Conservation (phyloP, 228 moss, liverwort and hornwort species). For the Sphagnum fallax region DNA sequence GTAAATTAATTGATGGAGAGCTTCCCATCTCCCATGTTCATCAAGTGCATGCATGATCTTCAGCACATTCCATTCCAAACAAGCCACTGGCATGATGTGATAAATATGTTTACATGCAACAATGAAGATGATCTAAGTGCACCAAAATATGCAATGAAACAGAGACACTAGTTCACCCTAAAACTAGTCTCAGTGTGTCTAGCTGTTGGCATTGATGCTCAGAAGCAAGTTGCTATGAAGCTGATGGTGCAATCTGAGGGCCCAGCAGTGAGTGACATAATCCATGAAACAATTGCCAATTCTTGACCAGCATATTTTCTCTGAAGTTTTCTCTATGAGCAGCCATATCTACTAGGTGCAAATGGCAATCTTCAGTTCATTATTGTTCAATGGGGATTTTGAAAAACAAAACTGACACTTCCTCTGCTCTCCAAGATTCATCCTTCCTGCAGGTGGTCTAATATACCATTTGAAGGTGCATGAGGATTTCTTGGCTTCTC, state of each 20-base stretch:
- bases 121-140: too few species aligned
- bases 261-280: constrained; percentile 48
- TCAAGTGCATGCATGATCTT: too few species aligned
- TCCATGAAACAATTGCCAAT: constrained; percentile 76
- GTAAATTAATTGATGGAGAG: too few species aligned
- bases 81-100: too few species aligned
- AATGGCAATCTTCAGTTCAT: neutral
- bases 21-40: too few species aligned
- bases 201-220: constrained; percentile 70
- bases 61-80: too few species aligned
- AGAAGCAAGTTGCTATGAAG: constrained; percentile 87
- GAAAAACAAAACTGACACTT: constrained; percentile 1
- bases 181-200: constrained; percentile 55
- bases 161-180: too few species aligned
- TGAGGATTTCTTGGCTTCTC: too few species aligned
- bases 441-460: constrained; percentile 5
- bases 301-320: constrained; percentile 16
- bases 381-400: constrained; percentile 4
- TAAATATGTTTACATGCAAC: too few species aligned
- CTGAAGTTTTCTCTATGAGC: neutral
- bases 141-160: too few species aligned
- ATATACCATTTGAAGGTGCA: too few species aligned
- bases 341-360: neutral
- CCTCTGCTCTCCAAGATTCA: constrained; percentile 10
- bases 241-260: constrained; percentile 80